Base-by-base conservation (phyloP, 352 stramenopile species). In the Halophytophthora batemanensis region DNA sequence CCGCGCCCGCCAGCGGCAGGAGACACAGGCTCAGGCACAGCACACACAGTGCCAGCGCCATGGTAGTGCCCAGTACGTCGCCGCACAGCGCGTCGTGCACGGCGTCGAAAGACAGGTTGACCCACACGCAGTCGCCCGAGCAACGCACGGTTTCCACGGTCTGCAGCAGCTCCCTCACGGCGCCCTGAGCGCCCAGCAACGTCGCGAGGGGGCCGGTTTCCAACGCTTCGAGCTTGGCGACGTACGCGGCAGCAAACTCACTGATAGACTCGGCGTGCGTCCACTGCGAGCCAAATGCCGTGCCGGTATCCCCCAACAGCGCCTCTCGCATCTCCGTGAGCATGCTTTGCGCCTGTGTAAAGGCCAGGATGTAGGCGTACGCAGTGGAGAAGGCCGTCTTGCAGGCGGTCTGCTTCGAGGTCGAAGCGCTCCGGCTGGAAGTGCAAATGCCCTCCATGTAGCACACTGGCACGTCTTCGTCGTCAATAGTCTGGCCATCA, bases 41-140 rank as follows among this genome's bases (percentile, higher is more conserved):
- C 21, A 87, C 71, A 52, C 77, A 87, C 2, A 93, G 64, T 47
- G 82, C 82, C 48, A 93, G 88, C 10, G 74, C 77, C 14, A 93
- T 68, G 41, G 78, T 90, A 35, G 78, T 87, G 53, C 81, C 81
- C 45, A 93, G 57, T 10, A 93, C 71, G 57, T 90, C 74, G 35
- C 69, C 70, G 59, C 83, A 93, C 18, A 93, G 60, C 22, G 75
- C 58, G 39, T 82, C 69, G 56, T 91, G 77, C 10, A 92, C 78
- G 39, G 80, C 64, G 56, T 90, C 86, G 70, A 86, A 93, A 17
- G 77, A 81, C 36, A 90, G 71, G 51, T 90, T 90, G 71, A 87
- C 67, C 83, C 83, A 93, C 18, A 74, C 65, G 50, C 83, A 93
- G 59, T 82, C 82, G 43, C 86, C 70, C 3, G 73, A 82, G 78